Base-by-base conservation (phyloP, 202 grass and related monocot genomes). In the Carex arenaria region DNA sequence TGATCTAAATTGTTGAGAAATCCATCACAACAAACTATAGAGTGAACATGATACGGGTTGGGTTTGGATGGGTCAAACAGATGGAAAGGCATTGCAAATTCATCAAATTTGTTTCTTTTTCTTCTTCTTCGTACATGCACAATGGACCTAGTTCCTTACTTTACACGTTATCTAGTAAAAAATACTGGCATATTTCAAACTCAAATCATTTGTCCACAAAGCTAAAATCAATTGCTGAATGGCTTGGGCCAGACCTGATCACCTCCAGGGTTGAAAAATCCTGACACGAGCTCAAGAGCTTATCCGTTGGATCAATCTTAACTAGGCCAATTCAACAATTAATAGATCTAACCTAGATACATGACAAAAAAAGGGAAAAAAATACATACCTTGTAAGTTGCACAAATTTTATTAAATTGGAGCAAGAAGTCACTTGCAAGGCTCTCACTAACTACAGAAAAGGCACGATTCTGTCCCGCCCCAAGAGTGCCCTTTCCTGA, bases 371-470 rank as follows among this genome's bases (percentile, higher is more conserved):
- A 80, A 53, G 71, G 82, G 15, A 19, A 40, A 18, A 38, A 67
- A 14, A 54, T 55, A 23, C 80, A 20, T 89, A 98, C 93, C 93
- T 92, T 99, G 88, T 95, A 99, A 67, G 96, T 95, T 73, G 85
- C 68, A 87, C 96, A 99, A 84, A 83, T 89, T 64, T 99, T 91
- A 36, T 80, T 90, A 77, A 98, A 98, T 83, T 89, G 87, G 38
- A 98, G 93, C 82, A 87, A 91, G 82, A 93, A 89, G 84, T 98
- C 96, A 89, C 95, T 98, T 64, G 95, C 95, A 83, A 93, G 91
- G 71, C 85, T 98, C 83, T 98, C 95, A 70, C 86, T 98, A 20
- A 98, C 85, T 70, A 98, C 93, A 86, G 95, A 95, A 85, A 98
- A 98, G 64, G 93, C 91, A 20, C 89, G 89, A 78, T 98, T 89